Base-by-base conservation (phyloP, 352 stramenopile species). In the Poterioochromonas sp. region DNA sequence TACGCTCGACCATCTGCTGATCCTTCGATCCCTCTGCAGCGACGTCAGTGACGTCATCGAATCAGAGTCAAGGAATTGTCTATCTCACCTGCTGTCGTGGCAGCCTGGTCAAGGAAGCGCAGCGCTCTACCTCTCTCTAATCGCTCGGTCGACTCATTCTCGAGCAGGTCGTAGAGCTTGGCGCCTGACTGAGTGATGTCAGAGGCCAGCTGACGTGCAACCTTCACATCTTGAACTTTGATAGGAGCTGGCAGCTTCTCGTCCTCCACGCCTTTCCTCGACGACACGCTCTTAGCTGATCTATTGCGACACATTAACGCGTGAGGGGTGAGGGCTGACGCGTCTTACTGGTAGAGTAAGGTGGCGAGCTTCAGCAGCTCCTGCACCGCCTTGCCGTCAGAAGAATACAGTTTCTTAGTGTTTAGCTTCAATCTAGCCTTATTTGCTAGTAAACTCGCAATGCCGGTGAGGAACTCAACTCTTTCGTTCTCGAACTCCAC, bases 401-500 rank as follows among this genome's bases (percentile, higher is more conserved):
- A 92, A 3, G 91, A 86, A 83, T 98, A 97, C n/a, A 98, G 82
- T 43, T 92, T 92, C 86, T 96, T 97, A 0, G 91, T 86, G 81
- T 97, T 96, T 29, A 98, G 85, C 43, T 89, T 90, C 68, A 98
- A 92, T 43, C 92, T 87, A 47, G 92, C 90, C 81, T 95, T 96
- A 41, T 82, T 84, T n/a, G 90, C 83, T 62, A 97, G 80, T 51
- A 86, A 80, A 43, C 44, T 51, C 77, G 64, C 80, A 49, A 84
- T 60, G 43, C 88, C 88, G 15, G 92, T 94, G 32, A 98, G 83
- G 80, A 98, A 97, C 76, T 95, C 87, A 26, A 97, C 89, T 43
- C 92, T 87, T 80, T 97, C 92, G 77, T 96, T 87, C 81, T 97
- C 92, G 26, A 91, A 96, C 80, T 96, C 92, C 76, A 97, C 97